A percentile compares a stretch with the other conserved stretches of the same genome.
These are phyloP conservation scores for Pyrenophora teres DNA, from an alignment of 2,329 filamentous ascomycete genomes.

Conservation along the genomic window DNA sequence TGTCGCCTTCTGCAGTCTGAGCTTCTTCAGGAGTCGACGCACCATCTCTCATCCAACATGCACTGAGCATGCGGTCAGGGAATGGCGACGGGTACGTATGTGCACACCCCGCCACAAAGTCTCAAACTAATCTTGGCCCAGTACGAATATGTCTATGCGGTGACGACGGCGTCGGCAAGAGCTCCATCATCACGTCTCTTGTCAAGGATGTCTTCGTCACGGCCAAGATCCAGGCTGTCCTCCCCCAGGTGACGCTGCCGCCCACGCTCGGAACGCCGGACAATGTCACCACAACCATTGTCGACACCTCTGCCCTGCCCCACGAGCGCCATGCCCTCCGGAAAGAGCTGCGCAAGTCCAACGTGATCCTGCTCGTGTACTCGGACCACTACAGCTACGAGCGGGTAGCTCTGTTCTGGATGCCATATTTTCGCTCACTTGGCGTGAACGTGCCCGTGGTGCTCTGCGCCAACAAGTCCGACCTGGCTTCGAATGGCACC, in stretches of 20 bases:
- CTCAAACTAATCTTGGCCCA: constrained; percentile 31
- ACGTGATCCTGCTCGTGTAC: constrained; percentile 95
- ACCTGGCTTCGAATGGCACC: constrained; percentile 73
- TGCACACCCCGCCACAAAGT: constrained; percentile 1
- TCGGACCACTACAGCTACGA: constrained; percentile 99
- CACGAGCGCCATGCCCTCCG: constrained; percentile 89
- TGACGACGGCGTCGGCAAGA: constrained; percentile 71
- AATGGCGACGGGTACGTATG: constrained; percentile 38
- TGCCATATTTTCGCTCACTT: constrained; percentile 95
- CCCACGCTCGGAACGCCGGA: constrained; percentile 91
- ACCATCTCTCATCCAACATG: constrained; percentile 4
- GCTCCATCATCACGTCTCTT: constrained; percentile 79
- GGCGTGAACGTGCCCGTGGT: constrained; percentile 99
- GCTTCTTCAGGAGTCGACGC: background rate
- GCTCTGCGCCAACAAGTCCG: constrained; percentile 96
- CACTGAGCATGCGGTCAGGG: constrained; percentile 22
- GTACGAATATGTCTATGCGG: constrained; percentile 96
- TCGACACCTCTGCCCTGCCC: constrained; percentile 94
- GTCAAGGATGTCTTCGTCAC: constrained; percentile 97
- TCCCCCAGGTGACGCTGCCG: constrained; percentile 93
- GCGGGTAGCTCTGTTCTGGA: constrained; percentile 94
- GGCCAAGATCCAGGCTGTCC: constrained; percentile 90
- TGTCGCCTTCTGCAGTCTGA: background rate
- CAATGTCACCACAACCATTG: constrained; percentile 95
- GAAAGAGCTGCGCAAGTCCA: constrained; percentile 94